A percentile compares a stretch with the other conserved stretches of the same genome.
Evolutionary conservation across 495 filamentous ascomycete genomes (phyloP).

Genomic region (Filosporella fistucella): DNA sequence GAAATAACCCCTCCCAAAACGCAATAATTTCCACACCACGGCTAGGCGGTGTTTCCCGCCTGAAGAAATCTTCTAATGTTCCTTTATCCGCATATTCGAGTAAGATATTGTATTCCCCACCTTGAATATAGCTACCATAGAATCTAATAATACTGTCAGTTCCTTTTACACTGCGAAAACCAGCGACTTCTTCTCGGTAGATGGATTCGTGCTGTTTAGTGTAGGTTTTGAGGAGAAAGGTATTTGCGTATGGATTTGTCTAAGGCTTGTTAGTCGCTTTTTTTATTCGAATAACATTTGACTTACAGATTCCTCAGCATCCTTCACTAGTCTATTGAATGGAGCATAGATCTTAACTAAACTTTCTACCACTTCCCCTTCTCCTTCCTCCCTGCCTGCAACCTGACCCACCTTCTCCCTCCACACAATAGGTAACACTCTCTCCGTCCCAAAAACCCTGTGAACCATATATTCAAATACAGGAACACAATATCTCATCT

Average conservation of each 20-base stretch:
- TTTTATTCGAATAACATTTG: no score
- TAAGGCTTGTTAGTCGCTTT: no score
- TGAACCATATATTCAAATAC: conserved; percentile 18
- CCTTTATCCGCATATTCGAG: conserved; percentile 42
- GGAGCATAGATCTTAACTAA: conserved; percentile 27
- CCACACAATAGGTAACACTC: conserved; percentile 31
- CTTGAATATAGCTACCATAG: conserved; percentile 37
- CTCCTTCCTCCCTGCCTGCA: no score
- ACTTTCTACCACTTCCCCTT: conserved; percentile 12
- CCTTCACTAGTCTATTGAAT: conserved; percentile 18
- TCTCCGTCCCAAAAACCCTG: conserved; percentile 14
- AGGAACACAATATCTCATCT: conserved; percentile 34
- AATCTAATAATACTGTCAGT: conserved; percentile 34
- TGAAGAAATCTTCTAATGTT: conserved; percentile 35
- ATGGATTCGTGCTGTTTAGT: conserved; percentile 24
- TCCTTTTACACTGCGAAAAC: conserved; percentile 24
- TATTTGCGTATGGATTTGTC: conserved; percentile 17
- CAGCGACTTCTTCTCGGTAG: conserved; percentile 32
- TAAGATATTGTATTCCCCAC: conserved; percentile 34
- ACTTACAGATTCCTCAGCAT: neutral
- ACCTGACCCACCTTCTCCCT: no score
- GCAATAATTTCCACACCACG: conserved; percentile 29
- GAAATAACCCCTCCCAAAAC: conserved; percentile 39
- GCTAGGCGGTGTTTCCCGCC: conserved; percentile 23
- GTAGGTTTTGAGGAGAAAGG: conserved; percentile 39